Evolutionary conservation across 2,329 filamentous ascomycete genomes (phyloP).

Genomic region (Coleophoma crateriformis): DNA sequence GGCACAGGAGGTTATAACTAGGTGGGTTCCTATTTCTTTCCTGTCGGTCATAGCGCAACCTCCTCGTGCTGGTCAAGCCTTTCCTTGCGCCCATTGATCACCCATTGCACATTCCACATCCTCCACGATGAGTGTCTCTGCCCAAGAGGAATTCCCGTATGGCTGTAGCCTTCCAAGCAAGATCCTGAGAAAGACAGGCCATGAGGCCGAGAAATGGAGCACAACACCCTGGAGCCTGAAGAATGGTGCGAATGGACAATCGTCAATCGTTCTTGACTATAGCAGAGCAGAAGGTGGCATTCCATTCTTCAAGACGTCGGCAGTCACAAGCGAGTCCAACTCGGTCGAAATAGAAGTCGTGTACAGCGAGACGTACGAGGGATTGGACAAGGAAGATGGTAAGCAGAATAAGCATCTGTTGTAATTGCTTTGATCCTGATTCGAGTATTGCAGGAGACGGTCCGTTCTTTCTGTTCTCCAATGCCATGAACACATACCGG

Average conservation of each 20-base stretch:
- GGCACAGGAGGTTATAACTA: too few relatives aligned
- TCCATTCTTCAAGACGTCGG: conserved; percentile 10
- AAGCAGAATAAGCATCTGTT: background rate
- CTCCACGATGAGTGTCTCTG: too few relatives aligned
- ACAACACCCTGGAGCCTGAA: background rate
- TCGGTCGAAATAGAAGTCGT: conserved; percentile 13
- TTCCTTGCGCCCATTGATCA: too few relatives aligned
- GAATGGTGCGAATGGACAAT: background rate
- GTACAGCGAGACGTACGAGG: conserved; percentile 16
- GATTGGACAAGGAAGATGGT: conserved; percentile 10
- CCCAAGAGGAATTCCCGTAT: background rate
- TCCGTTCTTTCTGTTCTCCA: conserved; percentile 18
- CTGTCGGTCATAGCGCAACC: too few relatives aligned
- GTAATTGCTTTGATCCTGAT: background rate
- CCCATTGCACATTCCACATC: too few relatives aligned
- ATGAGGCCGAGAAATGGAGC: background rate
- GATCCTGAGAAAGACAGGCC: background rate
- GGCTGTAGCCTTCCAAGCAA: background rate
- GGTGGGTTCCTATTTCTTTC: too few relatives aligned
- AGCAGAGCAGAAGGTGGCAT: conserved; percentile 12
- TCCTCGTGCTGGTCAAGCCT: too few relatives aligned
- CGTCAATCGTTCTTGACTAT: conserved; percentile 16
- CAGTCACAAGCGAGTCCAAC: conserved; percentile 6
- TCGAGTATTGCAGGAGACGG: conserved; percentile 13
- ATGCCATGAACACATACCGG: conserved; percentile 19